phyloP scores from a whole-genome alignment of 495 filamentous ascomycete genomes.

The Ascodesmis nigricans region DNA sequence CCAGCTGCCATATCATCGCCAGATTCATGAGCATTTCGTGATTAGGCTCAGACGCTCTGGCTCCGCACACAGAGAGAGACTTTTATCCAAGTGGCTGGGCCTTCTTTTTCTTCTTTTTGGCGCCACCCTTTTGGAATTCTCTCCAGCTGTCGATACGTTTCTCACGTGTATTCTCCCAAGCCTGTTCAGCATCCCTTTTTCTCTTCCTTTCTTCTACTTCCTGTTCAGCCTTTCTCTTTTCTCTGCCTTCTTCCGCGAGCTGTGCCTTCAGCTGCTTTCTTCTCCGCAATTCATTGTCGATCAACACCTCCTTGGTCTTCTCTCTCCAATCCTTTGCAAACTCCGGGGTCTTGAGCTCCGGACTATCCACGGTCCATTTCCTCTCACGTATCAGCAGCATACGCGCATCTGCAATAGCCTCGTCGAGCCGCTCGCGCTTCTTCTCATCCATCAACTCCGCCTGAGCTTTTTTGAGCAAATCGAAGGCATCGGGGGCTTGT shows the following conservation, averaged over 20 bases:
- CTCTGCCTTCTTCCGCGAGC: slow-evolving; percentile 87
- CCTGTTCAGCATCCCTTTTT: slow-evolving; percentile 77
- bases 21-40: too few relatives aligned
- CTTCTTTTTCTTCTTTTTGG: slow-evolving; percentile 81
- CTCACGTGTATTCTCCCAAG: slow-evolving; percentile 85
- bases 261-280: slow-evolving; percentile 75
- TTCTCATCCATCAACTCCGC: slow-evolving; percentile 84
- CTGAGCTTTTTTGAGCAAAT: slow-evolving; percentile 87
- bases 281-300: slow-evolving; percentile 74
- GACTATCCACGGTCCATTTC: slow-evolving; percentile 74
- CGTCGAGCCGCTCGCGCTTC: slow-evolving; percentile 62
- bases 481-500: slow-evolving; percentile 81
- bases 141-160: slow-evolving; percentile 87
- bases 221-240: slow-evolving; percentile 70
- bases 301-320: slow-evolving; percentile 77
- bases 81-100: slow-evolving; percentile 55
- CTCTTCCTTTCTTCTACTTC: slow-evolving; percentile 71
- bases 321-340: slow-evolving; percentile 70
- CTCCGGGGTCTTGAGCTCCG: slow-evolving; percentile 58
- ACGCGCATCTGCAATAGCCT: slow-evolving; percentile 86
- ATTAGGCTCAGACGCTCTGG: too few relatives aligned
- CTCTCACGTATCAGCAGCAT: slow-evolving; percentile 81
- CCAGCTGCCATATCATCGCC: too few relatives aligned
- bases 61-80: too few relatives aligned
- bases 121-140: slow-evolving; percentile 55